phyloP scores from a whole-genome alignment of 1,139 yeast genomes.

The Sugiyamaella xylanicola region DNA sequence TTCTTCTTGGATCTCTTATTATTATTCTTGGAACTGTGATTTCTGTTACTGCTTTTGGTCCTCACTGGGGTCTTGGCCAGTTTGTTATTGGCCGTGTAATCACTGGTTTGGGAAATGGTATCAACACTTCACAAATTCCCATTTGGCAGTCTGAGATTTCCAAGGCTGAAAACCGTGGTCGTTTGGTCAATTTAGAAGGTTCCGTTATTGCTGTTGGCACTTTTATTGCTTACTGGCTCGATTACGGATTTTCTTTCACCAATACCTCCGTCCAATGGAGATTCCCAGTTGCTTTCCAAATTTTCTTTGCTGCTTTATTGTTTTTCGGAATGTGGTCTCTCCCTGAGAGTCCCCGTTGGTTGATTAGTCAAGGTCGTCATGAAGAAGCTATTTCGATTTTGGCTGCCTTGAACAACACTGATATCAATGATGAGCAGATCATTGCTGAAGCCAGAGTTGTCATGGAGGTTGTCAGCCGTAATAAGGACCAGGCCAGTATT shows the following conservation, averaged over 20 bases:
- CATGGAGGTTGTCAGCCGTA: slow-evolving; percentile 31
- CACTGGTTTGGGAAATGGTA: slow-evolving; percentile 78
- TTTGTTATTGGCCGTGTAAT: slow-evolving; percentile 74
- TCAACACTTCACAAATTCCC: slow-evolving; percentile 80
- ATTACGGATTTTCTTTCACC: slow-evolving; percentile 51
- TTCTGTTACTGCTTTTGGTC: slow-evolving; percentile 63
- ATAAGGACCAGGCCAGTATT: slow-evolving; percentile 28
- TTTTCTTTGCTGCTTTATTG: slow-evolving; percentile 36
- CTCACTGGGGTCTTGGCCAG: slow-evolving; percentile 67
- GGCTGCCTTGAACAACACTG: slow-evolving; percentile 43
- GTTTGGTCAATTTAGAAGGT: slow-evolving; percentile 71
- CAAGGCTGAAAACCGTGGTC: slow-evolving; percentile 70
- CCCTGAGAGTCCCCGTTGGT: slow-evolving; percentile 58
- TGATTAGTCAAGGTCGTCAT: slow-evolving; percentile 46
- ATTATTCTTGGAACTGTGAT: slow-evolving; percentile 62
- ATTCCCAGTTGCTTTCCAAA: slow-evolving; percentile 46
- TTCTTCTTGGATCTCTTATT: slow-evolving; percentile 55
- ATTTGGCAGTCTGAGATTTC: slow-evolving; percentile 85
- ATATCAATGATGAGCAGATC: slow-evolving; percentile 30
- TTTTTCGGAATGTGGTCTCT: slow-evolving; percentile 34
- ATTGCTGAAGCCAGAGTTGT: slow-evolving; percentile 31
- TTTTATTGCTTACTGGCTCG: slow-evolving; percentile 74
- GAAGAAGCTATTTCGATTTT: slow-evolving; percentile 48
- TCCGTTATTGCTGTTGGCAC: slow-evolving; percentile 74
- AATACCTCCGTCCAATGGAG: slow-evolving; percentile 55